Evolutionary conservation across 176 grass and related monocot genomes (phyloP), one percentile per base, ranked within the genome.

Genomic region (Ananas comosus): DNA sequence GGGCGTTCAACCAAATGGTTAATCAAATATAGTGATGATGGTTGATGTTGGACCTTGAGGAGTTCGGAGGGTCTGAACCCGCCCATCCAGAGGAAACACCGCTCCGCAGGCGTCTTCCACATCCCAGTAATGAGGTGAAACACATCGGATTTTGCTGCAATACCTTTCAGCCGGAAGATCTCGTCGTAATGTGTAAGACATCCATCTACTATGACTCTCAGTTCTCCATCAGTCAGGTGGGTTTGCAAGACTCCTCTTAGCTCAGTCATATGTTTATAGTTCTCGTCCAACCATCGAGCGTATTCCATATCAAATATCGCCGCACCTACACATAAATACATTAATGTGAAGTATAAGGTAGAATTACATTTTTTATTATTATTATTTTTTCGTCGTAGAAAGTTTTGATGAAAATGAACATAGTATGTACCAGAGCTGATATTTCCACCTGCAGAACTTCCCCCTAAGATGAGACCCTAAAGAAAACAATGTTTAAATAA

Each of bases 51-150:
- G 76, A 81, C 92, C 88, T 80, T 91, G 86, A 96, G 70, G 67
- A 96, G 80, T 61, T 91, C 88, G 10, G 92, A 96, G 27, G 92
- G 88, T 75, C 81, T 70, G 75, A 96, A 96, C 33, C 92, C 92
- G 21, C 81, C 85, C 75, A 96, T 91, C 92, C 92, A 96, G 24
- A 91, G 75, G 76, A 96, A 96, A 70, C 88, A 96, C 18, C 88
- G 80, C 67, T 96, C 92, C 0, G 85, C 78, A 0, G 85, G 81
- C 13, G 81, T 82, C 1, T 78, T 78, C 92, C 92, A 96, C 83
- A 68, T 74, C 24, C 92, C 92, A 13, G 80, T 85, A 63, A 96
- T 84, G 67, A 96, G 79, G 71, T 96, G 92, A 68, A 96, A 96
- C 10, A 96, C 83, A 21, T 96, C 92, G 0, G 83, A 64, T 65